A percentile compares a stretch with the other conserved stretches of the same genome.
These are phyloP conservation scores for Colletotrichum magnum DNA, from an alignment of 2,329 filamentous ascomycete species.

Conservation along the genomic window DNA sequence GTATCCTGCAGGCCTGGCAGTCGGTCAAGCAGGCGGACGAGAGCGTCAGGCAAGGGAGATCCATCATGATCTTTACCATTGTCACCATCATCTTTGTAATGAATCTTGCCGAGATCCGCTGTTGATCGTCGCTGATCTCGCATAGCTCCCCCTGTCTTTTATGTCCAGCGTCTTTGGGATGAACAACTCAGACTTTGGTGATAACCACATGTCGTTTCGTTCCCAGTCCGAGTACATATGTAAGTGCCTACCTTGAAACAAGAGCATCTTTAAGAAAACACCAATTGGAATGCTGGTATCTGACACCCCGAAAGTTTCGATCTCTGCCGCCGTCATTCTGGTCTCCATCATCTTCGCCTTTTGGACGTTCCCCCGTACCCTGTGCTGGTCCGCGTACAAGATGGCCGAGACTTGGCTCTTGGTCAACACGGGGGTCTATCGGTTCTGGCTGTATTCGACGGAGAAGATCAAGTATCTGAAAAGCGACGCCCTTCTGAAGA, in stretches of 20 bases:
- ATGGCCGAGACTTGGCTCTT: not conserved
- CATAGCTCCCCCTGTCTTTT: slow-evolving; percentile 54
- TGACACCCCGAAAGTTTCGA: slow-evolving; percentile 35
- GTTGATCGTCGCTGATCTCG: not conserved
- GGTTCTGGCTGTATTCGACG: not conserved
- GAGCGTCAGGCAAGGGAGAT: slow-evolving; percentile 56
- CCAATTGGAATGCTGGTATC: too few relatives aligned
- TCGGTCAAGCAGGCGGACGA: slow-evolving; percentile 56
- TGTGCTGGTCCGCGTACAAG: slow-evolving; percentile 13
- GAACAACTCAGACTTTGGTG: slow-evolving; percentile 49
- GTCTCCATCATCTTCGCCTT: slow-evolving; percentile 41
- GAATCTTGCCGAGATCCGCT: not conserved
- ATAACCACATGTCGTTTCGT: slow-evolving; percentile 39
- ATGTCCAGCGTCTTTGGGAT: slow-evolving; percentile 56
- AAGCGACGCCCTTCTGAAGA: not conserved
- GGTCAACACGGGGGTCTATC: not conserved
- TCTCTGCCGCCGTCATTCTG: slow-evolving; percentile 41
- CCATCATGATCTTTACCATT: slow-evolving; percentile 62
- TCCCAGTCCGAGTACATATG: slow-evolving; percentile 44
- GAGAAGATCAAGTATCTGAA: not conserved
- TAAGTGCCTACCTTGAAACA: slow-evolving; percentile 32
- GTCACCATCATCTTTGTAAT: slow-evolving; percentile 63
- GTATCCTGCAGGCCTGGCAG: slow-evolving; percentile 59
- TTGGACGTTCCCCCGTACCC: slow-evolving; percentile 9
- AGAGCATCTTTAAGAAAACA: too few relatives aligned